Evolutionary conservation across 192 early-diverging fungal genomes (phyloP), one percentile per base, ranked within the genome.

Genomic region (Coemansia aciculifera): DNA sequence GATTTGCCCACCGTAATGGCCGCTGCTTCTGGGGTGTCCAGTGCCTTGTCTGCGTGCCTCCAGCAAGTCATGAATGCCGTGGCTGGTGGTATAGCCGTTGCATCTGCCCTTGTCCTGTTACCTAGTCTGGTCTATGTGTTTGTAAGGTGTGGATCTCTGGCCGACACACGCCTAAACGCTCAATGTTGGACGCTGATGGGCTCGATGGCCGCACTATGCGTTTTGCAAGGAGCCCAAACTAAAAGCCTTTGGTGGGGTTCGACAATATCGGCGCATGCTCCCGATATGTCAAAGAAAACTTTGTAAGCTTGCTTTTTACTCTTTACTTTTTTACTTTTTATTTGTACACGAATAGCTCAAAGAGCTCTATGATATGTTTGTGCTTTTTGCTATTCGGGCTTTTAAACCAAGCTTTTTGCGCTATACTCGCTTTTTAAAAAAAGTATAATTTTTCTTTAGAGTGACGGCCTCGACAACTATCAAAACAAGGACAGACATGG

Each of bases 1-100:
- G 67, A 69, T n/a, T n/a, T 69, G 44, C 67, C 67, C 10, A 13
- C 31, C 24, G 23, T 69, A 13, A 29, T 13, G 12, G 46, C 59
- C 13, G 59, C 67, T 13, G 60, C 11, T 21, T 43, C 67, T 10
- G 59, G 19, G 40, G 39, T 46, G 42, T 23, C 29, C 13, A 13
- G 13, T 42, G 21, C 61, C 6, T 2, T 44, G 42, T 17, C 40
- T 17, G 62, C 23, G 24, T 32, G 29, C 15, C 5, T 57, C 15
- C 24, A 32, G 12, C 5, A 31, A 17, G 31, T 15, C 29, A 31
- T 57, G 29, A 57, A 15, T 17, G 15, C 17, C 5, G 24, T 57
- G 29, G 54, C 54, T 31, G 29, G 54, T 4, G 15, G 11, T 31
- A 5, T 37, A 42, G 43, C 43, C 3, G 19, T 31, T 17, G 15